These are phyloP conservation scores for Colletotrichum sansevieriae DNA, from an alignment of 2,329 filamentous ascomycete genomes.

Conservation along the genomic window DNA sequence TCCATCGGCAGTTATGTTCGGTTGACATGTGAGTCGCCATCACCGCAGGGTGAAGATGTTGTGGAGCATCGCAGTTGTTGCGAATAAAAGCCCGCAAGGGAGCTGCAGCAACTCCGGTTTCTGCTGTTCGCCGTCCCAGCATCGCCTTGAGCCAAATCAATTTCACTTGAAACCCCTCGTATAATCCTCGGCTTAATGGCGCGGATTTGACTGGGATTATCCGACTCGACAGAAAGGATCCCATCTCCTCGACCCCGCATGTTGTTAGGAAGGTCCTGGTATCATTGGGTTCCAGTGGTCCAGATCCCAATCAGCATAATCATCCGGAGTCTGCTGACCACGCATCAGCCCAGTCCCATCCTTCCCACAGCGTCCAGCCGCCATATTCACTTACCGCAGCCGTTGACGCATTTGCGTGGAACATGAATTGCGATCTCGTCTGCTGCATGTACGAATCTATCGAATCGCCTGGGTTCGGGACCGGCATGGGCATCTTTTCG, in stretches of 20 bases:
- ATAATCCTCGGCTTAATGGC: constrained; percentile 5
- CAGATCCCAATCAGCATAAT: constrained; percentile 41
- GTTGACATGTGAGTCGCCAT: not conserved
- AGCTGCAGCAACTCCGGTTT: not conserved
- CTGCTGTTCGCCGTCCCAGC: not conserved
- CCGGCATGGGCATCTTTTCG: constrained; percentile 50
- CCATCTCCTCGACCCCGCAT: constrained; percentile 15
- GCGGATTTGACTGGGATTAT: constrained; percentile 4
- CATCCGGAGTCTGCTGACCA: constrained; percentile 41
- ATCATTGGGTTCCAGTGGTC: constrained; percentile 38
- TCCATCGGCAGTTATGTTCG: not conserved
- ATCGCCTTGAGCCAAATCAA: not conserved
- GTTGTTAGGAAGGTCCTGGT: constrained; percentile 25
- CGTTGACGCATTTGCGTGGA: constrained; percentile 48
- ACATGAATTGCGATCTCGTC: constrained; percentile 45
- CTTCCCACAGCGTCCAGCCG: constrained; percentile 57
- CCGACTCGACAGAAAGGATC: constrained; percentile 10
- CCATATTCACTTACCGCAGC: constrained; percentile 48
- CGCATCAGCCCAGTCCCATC: constrained; percentile 51
- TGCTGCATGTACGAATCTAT: constrained; percentile 43
- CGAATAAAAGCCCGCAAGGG: not conserved
- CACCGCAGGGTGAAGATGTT: not conserved
- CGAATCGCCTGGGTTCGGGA: constrained; percentile 33
- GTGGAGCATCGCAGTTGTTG: not conserved
- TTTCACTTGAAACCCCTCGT: not conserved